These are phyloP conservation scores for Ophiostoma quercus DNA, from an alignment of 2,329 filamentous ascomycete species.

Conservation along the genomic window DNA sequence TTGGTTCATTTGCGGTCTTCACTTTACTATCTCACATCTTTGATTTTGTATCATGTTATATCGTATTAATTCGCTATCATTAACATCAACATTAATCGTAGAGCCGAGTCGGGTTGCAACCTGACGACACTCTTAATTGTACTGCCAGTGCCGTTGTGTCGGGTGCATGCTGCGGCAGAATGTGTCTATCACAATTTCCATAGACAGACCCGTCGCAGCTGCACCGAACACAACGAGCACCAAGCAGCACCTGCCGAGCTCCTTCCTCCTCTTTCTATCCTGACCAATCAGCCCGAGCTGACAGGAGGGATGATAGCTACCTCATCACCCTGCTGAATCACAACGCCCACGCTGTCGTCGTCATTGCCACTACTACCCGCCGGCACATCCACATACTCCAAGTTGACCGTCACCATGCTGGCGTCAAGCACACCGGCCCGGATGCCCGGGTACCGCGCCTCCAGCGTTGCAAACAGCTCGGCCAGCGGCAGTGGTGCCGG, in stretches of 20 bases:
- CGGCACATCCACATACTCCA: constrained; percentile 71
- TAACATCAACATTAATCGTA: not conserved
- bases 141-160: not conserved
- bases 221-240: not conserved
- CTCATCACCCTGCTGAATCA: constrained; percentile 70
- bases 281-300: constrained; percentile 63
- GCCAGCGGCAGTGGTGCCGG: constrained; percentile 59
- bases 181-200: not conserved
- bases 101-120: not conserved
- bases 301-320: constrained; percentile 85
- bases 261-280: constrained; percentile 10
- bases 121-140: not conserved
- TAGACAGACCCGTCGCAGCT: not conserved
- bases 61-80: not conserved
- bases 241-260: not conserved
- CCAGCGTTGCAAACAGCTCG: constrained; percentile 61
- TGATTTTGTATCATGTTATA: not conserved
- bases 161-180: not conserved
- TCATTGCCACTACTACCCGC: constrained; percentile 39
- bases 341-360: constrained; percentile 36
- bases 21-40: not conserved
- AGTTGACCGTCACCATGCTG: constrained; percentile 72
- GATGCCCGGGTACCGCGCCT: constrained; percentile 66
- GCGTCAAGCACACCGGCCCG: constrained; percentile 61
- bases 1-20: not conserved